A percentile compares a stretch with the other conserved stretches of the same genome.
phyloP scores from a whole-genome alignment of 2,329 filamentous ascomycete species.

The Diaporthe amygdali region DNA sequence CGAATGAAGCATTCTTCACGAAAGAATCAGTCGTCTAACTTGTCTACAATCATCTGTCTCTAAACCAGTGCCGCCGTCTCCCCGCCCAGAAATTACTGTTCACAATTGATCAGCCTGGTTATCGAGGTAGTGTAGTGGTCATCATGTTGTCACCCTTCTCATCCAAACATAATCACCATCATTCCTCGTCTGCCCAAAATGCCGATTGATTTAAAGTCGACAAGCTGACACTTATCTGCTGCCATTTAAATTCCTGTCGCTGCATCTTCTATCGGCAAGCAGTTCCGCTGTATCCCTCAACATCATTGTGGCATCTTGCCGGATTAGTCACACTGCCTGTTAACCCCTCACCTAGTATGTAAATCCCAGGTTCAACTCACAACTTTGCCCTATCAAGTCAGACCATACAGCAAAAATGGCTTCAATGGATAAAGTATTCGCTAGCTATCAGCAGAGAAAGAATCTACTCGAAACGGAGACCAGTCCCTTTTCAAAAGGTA shows the following conservation, averaged over 20 bases:
- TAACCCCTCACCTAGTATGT: background rate
- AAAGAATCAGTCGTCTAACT: background rate
- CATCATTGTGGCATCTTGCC: background rate
- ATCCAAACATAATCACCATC: too few relatives aligned
- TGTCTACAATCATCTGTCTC: background rate
- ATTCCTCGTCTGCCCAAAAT: background rate
- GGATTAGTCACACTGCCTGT: constrained; percentile 28
- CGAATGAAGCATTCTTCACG: too few relatives aligned
- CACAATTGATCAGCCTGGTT: background rate
- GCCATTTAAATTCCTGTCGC: too few relatives aligned
- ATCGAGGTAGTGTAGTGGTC: background rate
- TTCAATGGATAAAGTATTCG: background rate
- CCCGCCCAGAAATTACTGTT: background rate
- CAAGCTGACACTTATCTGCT: too few relatives aligned
- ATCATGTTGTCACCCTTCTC: background rate
- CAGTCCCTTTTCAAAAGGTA: constrained; percentile 47
- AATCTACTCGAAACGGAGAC: constrained; percentile 31
- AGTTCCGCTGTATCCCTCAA: too few relatives aligned
- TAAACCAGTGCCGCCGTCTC: background rate
- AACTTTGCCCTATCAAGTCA: background rate
- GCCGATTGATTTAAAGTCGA: background rate
- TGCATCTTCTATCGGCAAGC: too few relatives aligned
- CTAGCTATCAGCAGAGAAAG: background rate
- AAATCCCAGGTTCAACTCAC: background rate
- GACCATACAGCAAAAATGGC: background rate